Conservation (phyloP, 169 alveolate genomes). For the Besnoitia besnoiti region DNA sequence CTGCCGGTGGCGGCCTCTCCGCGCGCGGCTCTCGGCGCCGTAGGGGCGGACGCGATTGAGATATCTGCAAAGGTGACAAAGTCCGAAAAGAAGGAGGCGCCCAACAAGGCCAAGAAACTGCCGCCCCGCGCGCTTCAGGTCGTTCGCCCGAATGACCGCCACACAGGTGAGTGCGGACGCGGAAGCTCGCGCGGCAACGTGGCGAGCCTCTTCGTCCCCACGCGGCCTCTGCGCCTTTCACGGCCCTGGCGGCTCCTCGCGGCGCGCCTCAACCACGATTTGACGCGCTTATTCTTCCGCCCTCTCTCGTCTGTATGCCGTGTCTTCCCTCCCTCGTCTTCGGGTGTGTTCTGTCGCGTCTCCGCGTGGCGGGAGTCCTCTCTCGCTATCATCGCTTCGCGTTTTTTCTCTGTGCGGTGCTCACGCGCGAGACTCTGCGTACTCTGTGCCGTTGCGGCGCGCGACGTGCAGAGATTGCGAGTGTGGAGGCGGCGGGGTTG, state of each 20-base stretch:
- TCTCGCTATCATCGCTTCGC: no score
- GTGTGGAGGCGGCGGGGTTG: no score
- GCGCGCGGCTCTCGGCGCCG: not conserved
- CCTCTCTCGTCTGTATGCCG: no score
- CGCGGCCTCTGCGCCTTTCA: not conserved
- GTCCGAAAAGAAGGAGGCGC: not conserved
- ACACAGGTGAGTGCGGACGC: conserved; percentile 47
- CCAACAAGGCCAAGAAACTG: not conserved
- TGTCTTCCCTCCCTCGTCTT: not conserved
- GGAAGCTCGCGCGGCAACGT: not conserved
- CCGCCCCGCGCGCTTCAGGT: conserved; percentile 42
- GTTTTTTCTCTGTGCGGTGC: no score
- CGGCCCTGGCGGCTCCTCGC: not conserved
- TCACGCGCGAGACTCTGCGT: not conserved
- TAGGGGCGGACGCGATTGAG: not conserved
- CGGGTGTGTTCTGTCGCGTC: not conserved
- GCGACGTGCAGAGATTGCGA: no score
- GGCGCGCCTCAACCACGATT: not conserved
- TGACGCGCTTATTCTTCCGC: not conserved
- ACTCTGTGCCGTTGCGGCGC: not conserved
- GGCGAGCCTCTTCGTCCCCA: not conserved
- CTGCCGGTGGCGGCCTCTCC: not conserved
- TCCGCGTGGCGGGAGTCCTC: no score
- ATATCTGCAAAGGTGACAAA: not conserved
- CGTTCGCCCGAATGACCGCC: conserved; percentile 60